Base-by-base conservation (phyloP, 1,139 yeast genomes). In the Sugiyamaella castrensis region DNA sequence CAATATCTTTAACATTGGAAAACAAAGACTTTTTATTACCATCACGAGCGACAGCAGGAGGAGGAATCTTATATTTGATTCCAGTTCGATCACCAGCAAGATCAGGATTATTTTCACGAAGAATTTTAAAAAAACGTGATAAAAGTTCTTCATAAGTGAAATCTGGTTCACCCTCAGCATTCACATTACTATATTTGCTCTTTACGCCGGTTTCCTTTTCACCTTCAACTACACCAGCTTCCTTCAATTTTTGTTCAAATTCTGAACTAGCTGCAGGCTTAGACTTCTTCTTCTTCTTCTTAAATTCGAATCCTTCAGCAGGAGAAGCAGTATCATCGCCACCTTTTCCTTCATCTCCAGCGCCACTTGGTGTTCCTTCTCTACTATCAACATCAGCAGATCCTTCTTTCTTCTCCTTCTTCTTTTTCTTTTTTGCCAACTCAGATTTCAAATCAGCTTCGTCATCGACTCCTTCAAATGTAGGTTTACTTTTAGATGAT, bases 51-150 rank as follows among this genome's bases (percentile, higher is more conserved):
- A 95, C 92, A 57, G 85, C 77, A 55, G 99, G 99, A 47, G 98
- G 98, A 49, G 98, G 98, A 63, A 92, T 91, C 77, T 94, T 87
- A 75, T 91, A 86, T 72, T 91, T 91, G 50, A 89, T 82, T 43
- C 96, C 95, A 40, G 89, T 77, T 71, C 95, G 83, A 68, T 92
- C 97, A 61, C 98, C 97, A 43, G 98, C 98, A 65, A 94, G 80
- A 69, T 92, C 98, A 53, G 99, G 99, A 73, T 92, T 94, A 73
- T 92, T 91, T 59, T 87, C 84, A 64, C 87, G 88, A 64, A 94
- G 79, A 57, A 91, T 84, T 50, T 75, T 72, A 74, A 89, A 92
- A 68, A 94, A 91, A 68, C 98, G 81, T 50, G 84, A 77, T 62
- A 92, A 78, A 57, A 92, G 79, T 45, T 78, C 80, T 54, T 82